A percentile compares a stretch with the other conserved stretches of the same genome.
These are phyloP conservation scores for Talaromyces atroroseus DNA, from an alignment of 2,329 filamentous ascomycete genomes.

Conservation along the genomic window DNA sequence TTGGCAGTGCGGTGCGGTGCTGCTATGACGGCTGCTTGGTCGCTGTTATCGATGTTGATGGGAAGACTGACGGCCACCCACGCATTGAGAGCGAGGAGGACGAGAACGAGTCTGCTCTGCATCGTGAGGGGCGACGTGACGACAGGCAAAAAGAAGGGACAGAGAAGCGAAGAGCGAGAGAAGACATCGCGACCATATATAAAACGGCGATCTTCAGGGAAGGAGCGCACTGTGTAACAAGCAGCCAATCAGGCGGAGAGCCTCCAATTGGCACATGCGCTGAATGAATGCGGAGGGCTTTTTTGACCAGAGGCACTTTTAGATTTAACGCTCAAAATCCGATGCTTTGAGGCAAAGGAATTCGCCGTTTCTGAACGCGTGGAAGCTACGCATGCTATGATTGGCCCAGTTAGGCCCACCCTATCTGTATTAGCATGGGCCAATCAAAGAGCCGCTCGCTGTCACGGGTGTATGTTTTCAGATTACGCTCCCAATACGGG, in stretches of 20 bases:
- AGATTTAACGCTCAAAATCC: background rate
- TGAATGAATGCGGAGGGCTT: background rate
- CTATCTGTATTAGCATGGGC: background rate
- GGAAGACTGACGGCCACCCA: constrained; percentile 4
- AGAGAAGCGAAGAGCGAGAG: background rate
- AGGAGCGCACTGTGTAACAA: background rate
- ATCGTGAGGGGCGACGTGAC: background rate
- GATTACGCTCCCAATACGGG: background rate
- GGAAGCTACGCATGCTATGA: background rate
- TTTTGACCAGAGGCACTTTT: background rate
- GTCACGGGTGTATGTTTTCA: background rate
- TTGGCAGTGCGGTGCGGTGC: background rate
- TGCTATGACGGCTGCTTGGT: background rate
- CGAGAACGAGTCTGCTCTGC: background rate
- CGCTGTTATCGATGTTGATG: background rate
- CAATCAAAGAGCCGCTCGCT: background rate
- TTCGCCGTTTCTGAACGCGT: background rate
- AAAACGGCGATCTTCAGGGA: background rate
- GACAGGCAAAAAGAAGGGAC: background rate
- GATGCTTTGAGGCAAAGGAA: background rate
- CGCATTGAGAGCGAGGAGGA: background rate
- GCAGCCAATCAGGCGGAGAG: constrained; percentile 1
- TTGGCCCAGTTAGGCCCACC: background rate
- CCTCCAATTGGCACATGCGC: background rate
- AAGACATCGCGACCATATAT: background rate